These are phyloP conservation scores for Theileria luwenshuni DNA, from an alignment of 169 alveolate genomes.

Conservation along the genomic window DNA sequence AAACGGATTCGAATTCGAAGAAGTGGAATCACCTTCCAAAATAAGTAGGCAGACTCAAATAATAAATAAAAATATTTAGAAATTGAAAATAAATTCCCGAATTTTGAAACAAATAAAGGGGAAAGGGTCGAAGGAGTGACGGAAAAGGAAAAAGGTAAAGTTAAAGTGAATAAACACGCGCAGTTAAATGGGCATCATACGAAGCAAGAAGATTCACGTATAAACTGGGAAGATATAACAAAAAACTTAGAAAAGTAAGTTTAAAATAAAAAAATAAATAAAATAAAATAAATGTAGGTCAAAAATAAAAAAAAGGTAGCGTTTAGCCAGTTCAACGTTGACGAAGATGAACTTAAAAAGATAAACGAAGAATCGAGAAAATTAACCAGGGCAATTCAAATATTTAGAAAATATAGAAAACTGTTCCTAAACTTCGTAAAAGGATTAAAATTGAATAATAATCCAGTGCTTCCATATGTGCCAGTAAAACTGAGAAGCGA, in stretches of 20 bases:
- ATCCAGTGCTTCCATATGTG: constrained; percentile 58
- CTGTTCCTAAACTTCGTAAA: constrained; percentile 26
- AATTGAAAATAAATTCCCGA: neutral
- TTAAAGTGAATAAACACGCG: neutral
- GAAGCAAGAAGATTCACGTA: constrained; percentile 61
- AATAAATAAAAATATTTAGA: neutral
- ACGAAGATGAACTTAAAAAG: constrained; percentile 31
- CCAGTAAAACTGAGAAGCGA: constrained; percentile 52
- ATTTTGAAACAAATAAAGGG: neutral
- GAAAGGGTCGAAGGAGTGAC: neutral
- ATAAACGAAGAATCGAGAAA: constrained; percentile 24
- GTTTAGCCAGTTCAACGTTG: constrained; percentile 43
- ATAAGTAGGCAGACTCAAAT: neutral
- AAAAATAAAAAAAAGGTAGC: constrained; percentile 8
- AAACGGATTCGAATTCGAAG: neutral
- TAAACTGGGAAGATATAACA: constrained; percentile 56
- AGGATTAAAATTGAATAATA: constrained; percentile 30
- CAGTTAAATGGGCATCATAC: constrained; percentile 56
- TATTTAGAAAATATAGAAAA: constrained; percentile 38
- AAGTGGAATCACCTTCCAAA: constrained; percentile 12
- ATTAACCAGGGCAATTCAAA: constrained; percentile 33
- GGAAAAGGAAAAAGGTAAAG: constrained; percentile 5
- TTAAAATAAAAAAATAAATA: constrained; percentile 10
- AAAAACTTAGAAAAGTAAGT: constrained; percentile 49
- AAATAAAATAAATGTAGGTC: constrained; percentile 6